These are phyloP conservation scores for Ogataea ramenticola DNA, from an alignment of 805 yeast genomes.

Conservation along the genomic window DNA sequence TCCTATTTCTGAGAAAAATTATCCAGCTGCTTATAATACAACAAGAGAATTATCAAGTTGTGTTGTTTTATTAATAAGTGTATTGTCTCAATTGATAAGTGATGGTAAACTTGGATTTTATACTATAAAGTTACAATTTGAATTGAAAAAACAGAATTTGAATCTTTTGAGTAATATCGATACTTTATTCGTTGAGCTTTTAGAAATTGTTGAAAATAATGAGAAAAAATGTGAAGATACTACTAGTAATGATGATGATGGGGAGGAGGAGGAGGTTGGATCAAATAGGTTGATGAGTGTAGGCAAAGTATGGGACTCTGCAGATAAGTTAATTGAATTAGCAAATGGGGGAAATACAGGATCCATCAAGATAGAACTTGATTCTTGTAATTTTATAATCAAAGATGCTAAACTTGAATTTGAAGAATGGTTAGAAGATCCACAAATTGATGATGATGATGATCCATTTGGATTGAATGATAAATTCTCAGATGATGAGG, in stretches of 20 bases:
- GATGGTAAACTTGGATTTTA: conserved; percentile 23
- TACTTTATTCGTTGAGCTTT: conserved; percentile 11
- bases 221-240: conserved; percentile 7
- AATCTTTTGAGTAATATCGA: not conserved
- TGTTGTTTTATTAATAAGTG: conserved; percentile 36
- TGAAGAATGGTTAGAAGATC: conserved; percentile 62
- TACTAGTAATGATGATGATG: not conserved
- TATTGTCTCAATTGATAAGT: conserved; percentile 31
- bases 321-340: conserved; percentile 40
- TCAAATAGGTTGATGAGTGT: conserved; percentile 47
- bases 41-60: conserved; percentile 38
- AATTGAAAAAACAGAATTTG: conserved; percentile 20
- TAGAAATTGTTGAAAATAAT: conserved; percentile 15
- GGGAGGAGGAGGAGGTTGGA: conserved; percentile 15
- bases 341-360: conserved; percentile 47
- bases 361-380: conserved; percentile 39
- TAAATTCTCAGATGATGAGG: conserved; percentile 8
- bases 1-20: conserved; percentile 34
- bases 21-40: conserved; percentile 40
- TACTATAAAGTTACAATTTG: conserved; percentile 21
- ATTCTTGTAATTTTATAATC: conserved; percentile 36
- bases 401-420: conserved; percentile 63
- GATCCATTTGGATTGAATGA: conserved; percentile 17
- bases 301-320: conserved; percentile 66
- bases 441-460: conserved; percentile 28